Conservation (phyloP, 2,329 filamentous ascomycete genomes). For the Colletotrichum orchidophilum region DNA sequence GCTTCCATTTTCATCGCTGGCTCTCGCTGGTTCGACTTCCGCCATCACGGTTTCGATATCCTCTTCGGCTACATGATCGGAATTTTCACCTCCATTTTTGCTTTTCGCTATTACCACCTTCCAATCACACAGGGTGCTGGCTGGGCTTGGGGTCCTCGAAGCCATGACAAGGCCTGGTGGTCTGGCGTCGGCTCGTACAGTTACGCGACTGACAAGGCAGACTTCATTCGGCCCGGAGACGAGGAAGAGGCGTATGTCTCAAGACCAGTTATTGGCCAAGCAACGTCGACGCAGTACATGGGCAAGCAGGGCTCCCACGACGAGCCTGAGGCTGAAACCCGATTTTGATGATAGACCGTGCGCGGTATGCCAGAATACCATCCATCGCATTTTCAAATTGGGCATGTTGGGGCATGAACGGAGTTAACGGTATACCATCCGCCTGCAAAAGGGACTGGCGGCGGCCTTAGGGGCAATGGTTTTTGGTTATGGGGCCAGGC, state of each 20-base stretch:
- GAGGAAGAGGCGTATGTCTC: conserved; percentile 41
- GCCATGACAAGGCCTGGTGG: conserved; percentile 78
- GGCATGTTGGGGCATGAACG: conserved; percentile 22
- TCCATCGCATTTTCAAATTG: conserved; percentile 5
- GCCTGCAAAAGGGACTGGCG: conserved; percentile 5
- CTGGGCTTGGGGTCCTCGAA: conserved; percentile 89
- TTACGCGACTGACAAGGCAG: conserved; percentile 57
- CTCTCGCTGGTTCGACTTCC: conserved; percentile 87
- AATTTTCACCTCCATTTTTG: conserved; percentile 73
- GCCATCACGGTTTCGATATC: conserved; percentile 93
- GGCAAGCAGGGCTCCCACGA: conserved; percentile 26
- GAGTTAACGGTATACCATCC: conserved; percentile 32
- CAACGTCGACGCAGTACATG: conserved; percentile 22
- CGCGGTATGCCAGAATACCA: not conserved
- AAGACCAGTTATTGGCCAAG: conserved; percentile 9
- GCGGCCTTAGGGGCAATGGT: conserved; percentile 10
- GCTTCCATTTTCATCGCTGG: conserved; percentile 83
- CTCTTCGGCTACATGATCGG: conserved; percentile 86
- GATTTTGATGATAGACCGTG: conserved; percentile 15
- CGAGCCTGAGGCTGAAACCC: conserved; percentile 11
- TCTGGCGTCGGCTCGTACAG: conserved; percentile 73
- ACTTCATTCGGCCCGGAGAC: conserved; percentile 38
- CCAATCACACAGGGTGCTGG: conserved; percentile 82
- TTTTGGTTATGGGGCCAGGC: conserved; percentile 5
- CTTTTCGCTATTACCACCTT: conserved; percentile 87